Evolutionary conservation across 257 asterid genomes (phyloP), one percentile per base, ranked within the genome.

Genomic region (Penstemon newberryi): DNA sequence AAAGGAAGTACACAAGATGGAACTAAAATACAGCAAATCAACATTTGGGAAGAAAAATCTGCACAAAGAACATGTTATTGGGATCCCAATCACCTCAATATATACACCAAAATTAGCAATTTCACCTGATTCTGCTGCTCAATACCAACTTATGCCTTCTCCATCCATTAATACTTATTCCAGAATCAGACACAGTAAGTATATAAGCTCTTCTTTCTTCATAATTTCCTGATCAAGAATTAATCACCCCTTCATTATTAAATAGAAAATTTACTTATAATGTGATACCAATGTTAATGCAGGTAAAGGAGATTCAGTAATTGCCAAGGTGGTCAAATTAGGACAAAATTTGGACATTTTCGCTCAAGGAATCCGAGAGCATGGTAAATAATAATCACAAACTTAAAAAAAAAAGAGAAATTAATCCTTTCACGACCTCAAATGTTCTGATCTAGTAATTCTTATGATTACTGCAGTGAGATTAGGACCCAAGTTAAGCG

Each of bases 241-340:
- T 15, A 15, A 15, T 15, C 18, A 15, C 18, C 18, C 18, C 18
- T 18, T 4, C 18, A 12, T 36, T 13, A 56, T 12, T 25, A 51
- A 56, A 46, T 60, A 25, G 33, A 25, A 25, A 25, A 4, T 62
- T 56, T 51, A 70, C 40, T 38, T 0, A 37, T 8, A 25, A 25
- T 25, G 33, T 25, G 33, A 25, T 25, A 1, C 39, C 7, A 12
- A 60, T 7, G 65, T n/a, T 51, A 64, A 33, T 74, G 83, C 81
- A 79, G 81, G 75, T 50, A 73, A 76, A 45, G 74, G 66, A 60
- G 57, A 72, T 50, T 79, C 84, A 3, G 74, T 79, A 38, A 65
- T 75, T 60, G 78, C 81, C 18, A 79, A 75, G 69, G 72, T 79
- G 78, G 69, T 75, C 81, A 79, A 75, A 43, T 67, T 79, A 7